Conservation (phyloP, 1,284 basidiomycete genomes). For the Entoloma clypeatum region DNA sequence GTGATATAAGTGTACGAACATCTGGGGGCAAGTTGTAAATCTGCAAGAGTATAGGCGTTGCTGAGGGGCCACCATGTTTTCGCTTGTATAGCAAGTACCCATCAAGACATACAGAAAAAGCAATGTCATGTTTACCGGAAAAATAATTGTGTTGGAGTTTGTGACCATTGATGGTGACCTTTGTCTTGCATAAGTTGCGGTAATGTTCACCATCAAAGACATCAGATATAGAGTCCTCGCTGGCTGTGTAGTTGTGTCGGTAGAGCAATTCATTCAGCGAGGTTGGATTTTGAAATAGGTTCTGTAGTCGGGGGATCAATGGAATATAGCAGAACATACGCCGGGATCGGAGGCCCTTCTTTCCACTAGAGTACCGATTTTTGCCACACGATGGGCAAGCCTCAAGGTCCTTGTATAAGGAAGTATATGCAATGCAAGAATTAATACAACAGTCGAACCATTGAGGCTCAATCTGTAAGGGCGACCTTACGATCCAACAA, state of each 20-base stretch:
- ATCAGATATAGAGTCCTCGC: conserved; percentile 20
- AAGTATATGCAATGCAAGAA: conserved; percentile 32
- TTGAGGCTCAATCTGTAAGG: too few species aligned
- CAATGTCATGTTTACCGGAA: conserved; percentile 27
- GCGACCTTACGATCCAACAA: too few species aligned
- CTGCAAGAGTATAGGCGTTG: conserved; percentile 41
- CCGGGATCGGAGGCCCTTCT: conserved; percentile 19
- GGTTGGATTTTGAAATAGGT: conserved; percentile 13
- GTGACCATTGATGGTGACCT: conserved; percentile 20
- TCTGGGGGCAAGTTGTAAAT: conserved; percentile 40
- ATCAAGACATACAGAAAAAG: conserved; percentile 33
- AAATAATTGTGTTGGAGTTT: conserved; percentile 25
- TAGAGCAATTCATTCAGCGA: conserved; percentile 8
- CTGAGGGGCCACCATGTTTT: conserved; percentile 34
- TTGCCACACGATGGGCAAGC: conserved; percentile 31
- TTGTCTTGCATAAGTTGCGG: conserved; percentile 12
- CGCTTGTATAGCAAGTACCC: conserved; percentile 38
- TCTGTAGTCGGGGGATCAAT: conserved; percentile 30
- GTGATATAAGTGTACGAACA: conserved; percentile 26
- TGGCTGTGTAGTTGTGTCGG: not conserved
- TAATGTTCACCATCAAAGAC: conserved; percentile 33
- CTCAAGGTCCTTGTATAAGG: conserved; percentile 17
- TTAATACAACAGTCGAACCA: conserved; percentile 37
- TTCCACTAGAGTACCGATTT: conserved; percentile 19
- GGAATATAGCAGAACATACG: conserved; percentile 34